These are phyloP conservation scores for Chaetomiaceae sp. DNA, from an alignment of 2,329 filamentous ascomycete species.

Conservation along the genomic window DNA sequence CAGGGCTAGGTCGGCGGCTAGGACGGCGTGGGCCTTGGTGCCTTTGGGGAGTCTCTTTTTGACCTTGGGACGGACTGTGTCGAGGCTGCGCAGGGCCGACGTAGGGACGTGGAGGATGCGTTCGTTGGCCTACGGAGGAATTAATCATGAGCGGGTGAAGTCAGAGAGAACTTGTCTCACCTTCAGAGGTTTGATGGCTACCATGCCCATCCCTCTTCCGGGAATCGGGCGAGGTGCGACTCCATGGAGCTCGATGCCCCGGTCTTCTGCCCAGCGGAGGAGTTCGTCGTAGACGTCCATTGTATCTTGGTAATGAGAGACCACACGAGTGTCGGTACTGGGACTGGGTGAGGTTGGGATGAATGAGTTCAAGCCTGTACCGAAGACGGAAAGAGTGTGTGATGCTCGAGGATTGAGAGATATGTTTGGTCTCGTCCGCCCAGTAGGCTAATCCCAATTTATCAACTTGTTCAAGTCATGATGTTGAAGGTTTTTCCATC, in stretches of 20 bases:
- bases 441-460: too few species aligned
- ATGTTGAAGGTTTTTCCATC: too few species aligned
- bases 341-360: too few species aligned
- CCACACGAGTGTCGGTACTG: not conserved
- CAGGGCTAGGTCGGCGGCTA: conserved; percentile 64
- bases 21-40: conserved; percentile 63
- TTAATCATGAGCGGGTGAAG: not conserved
- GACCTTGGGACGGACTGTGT: conserved; percentile 53
- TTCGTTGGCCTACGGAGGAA: conserved; percentile 38
- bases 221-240: conserved; percentile 64
- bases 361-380: too few species aligned
- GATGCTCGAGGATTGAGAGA: too few species aligned
- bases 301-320: not conserved
- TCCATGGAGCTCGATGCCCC: conserved; percentile 63
- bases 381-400: too few species aligned
- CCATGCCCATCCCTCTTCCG: conserved; percentile 72
- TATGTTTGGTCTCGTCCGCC: too few species aligned
- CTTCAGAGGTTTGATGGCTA: conserved; percentile 63
- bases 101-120: conserved; percentile 62
- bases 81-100: conserved; percentile 59
- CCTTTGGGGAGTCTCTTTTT: conserved; percentile 47
- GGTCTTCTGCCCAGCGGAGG: conserved; percentile 60
- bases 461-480: too few species aligned
- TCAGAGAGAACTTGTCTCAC: conserved; percentile 38
- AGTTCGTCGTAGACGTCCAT: conserved; percentile 45